phyloP scores from a whole-genome alignment of 1,139 yeast genomes.

The Lodderomyces jiufengensis region DNA sequence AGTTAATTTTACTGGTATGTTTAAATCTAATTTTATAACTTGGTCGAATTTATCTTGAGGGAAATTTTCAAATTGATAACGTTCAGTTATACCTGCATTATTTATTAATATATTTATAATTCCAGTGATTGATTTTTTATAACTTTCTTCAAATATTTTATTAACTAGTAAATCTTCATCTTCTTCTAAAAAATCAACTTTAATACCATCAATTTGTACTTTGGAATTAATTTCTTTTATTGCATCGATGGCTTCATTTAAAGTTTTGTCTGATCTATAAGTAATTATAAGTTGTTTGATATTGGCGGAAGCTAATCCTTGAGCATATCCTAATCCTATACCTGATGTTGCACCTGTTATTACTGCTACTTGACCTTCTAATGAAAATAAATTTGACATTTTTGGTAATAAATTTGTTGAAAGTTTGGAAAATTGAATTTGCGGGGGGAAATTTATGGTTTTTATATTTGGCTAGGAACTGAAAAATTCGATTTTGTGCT shows the following conservation, averaged over 20 bases:
- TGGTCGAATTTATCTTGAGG: constrained; percentile 39
- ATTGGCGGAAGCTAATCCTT: constrained; percentile 33
- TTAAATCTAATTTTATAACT: constrained; percentile 49
- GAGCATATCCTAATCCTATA: constrained; percentile 34
- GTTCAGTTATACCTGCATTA: constrained; percentile 50
- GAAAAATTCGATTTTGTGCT: too few species aligned
- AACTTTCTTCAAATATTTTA: constrained; percentile 35
- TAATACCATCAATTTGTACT: constrained; percentile 18
- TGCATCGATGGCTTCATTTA: constrained; percentile 17
- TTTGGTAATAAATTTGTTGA: not conserved
- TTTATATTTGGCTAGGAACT: too few species aligned
- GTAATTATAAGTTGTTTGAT: constrained; percentile 26
- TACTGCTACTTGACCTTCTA: constrained; percentile 32
- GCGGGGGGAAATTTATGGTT: not conserved
- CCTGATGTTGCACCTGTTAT: constrained; percentile 37
- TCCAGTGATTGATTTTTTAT: constrained; percentile 24
- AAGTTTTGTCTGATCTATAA: constrained; percentile 18
- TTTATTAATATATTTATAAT: constrained; percentile 50
- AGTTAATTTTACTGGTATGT: constrained; percentile 43
- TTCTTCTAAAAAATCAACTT: constrained; percentile 19
- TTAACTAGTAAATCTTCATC: constrained; percentile 18
- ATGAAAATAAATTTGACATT: constrained; percentile 21
- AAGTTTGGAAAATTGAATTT: not conserved
- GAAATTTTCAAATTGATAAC: constrained; percentile 20
- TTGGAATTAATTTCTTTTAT: constrained; percentile 18